phyloP scores from a whole-genome alignment of 2,329 filamentous ascomycete species.

The Clarireedia paspali region DNA sequence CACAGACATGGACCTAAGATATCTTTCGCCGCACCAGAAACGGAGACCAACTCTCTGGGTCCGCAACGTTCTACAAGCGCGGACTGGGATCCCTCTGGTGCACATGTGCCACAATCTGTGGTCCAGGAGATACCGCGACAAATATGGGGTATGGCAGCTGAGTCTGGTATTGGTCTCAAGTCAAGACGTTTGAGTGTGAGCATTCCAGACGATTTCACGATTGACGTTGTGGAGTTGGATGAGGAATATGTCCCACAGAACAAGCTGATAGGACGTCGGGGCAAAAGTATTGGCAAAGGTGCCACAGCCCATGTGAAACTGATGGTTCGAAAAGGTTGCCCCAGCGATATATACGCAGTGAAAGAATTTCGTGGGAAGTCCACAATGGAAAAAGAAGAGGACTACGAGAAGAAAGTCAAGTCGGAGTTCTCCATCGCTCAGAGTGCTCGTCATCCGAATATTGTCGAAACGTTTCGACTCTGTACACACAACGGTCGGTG shows the following conservation, averaged over 20 bases:
- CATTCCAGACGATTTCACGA: conserved; percentile 65
- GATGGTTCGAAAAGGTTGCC: conserved; percentile 61
- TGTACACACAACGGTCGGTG: conserved; percentile 69
- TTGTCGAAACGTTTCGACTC: conserved; percentile 66
- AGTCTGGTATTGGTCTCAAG: conserved; percentile 67
- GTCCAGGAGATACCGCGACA: conserved; percentile 32
- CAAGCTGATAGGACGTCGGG: conserved; percentile 63
- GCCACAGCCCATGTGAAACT: conserved; percentile 76
- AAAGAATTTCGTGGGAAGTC: conserved; percentile 79
- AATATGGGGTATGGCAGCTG: conserved; percentile 55
- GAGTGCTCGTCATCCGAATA: conserved; percentile 78
- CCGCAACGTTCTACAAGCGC: conserved; percentile 21
- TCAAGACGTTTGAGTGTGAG: conserved; percentile 69
- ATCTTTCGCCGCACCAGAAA: conserved; percentile 13
- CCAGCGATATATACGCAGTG: conserved; percentile 66
- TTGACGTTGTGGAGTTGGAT: conserved; percentile 61
- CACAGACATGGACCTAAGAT: conserved; percentile 15
- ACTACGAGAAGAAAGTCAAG: conserved; percentile 85
- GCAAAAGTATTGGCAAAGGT: conserved; percentile 72
- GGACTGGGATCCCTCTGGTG: conserved; percentile 15
- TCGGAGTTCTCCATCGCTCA: conserved; percentile 85
- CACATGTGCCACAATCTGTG: neutral
- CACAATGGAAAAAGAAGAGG: conserved; percentile 58
- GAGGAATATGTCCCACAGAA: conserved; percentile 64
- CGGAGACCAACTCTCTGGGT: conserved; percentile 2